phyloP scores from a whole-genome alignment of 1,284 basidiomycete genomes.

The Caloboletus inedulis region DNA sequence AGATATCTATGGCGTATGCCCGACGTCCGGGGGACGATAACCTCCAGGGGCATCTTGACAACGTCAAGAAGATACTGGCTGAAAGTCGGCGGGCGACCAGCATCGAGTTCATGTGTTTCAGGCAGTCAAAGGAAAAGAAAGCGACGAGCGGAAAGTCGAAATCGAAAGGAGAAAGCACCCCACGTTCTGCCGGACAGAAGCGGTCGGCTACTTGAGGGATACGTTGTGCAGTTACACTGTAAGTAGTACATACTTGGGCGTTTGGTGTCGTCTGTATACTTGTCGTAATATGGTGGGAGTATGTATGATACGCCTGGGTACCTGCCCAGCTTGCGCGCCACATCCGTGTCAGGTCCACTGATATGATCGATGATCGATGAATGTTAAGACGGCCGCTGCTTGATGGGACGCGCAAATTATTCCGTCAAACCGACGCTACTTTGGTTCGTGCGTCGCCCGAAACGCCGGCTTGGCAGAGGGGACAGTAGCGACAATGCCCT shows the following conservation, averaged over 20 bases:
- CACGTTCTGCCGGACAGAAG: conserved; percentile 25
- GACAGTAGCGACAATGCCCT: background rate
- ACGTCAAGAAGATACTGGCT: conserved; percentile 85
- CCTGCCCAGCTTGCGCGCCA: too few species aligned
- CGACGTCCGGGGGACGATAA: conserved; percentile 78
- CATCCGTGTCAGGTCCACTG: too few species aligned
- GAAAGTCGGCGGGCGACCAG: conserved; percentile 88
- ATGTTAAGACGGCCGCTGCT: background rate
- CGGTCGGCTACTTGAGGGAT: conserved; percentile 9
- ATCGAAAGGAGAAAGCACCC: conserved; percentile 17
- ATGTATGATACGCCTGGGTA: too few species aligned
- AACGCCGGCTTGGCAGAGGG: background rate
- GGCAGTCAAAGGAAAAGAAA: conserved; percentile 53
- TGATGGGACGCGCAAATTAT: too few species aligned
- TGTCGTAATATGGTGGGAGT: too few species aligned
- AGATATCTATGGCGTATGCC: conserved; percentile 89
- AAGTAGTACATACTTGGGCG: background rate
- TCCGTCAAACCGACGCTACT: background rate
- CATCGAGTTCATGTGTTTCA: conserved; percentile 92
- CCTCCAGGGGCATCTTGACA: conserved; percentile 83
- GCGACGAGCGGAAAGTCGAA: conserved; percentile 17
- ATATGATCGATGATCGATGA: too few species aligned
- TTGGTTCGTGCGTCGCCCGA: background rate
- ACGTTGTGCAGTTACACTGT: background rate
- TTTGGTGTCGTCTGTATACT: background rate